Evolutionary conservation across 2,329 filamentous ascomycete genomes (phyloP).

Genomic region (Fusarium foetens): DNA sequence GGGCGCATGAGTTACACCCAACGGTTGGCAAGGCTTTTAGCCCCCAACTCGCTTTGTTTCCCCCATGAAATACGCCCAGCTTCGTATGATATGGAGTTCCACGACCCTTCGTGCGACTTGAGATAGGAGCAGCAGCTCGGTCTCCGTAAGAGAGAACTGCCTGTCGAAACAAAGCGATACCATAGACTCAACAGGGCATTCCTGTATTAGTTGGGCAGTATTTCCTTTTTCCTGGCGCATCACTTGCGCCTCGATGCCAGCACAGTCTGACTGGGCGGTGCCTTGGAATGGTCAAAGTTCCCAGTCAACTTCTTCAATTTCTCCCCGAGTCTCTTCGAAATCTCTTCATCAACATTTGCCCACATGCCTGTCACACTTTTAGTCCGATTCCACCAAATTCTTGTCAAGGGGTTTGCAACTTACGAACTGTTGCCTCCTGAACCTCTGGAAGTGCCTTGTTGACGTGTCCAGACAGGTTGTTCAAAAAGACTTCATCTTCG

Average conservation of each 20-base stretch:
- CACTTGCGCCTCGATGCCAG: background rate
- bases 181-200: background rate
- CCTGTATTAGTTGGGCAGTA: fast-evolving
- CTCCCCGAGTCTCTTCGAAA: fast-evolving
- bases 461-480: background rate
- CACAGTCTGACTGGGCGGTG: background rate
- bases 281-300: background rate
- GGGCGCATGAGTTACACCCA: background rate
- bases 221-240: no score
- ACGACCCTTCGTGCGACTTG: background rate
- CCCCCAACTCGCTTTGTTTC: fast-evolving
- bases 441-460: background rate
- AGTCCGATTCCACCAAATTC: background rate
- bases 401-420: background rate
- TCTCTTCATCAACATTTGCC: background rate
- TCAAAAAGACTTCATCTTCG: background rate
- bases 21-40: background rate
- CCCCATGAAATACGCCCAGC: no score
- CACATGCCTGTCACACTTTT: background rate
- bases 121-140: no score
- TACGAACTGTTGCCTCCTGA: background rate
- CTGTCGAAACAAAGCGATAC: fast-evolving
- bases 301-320: background rate
- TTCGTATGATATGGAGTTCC: fast-evolving
- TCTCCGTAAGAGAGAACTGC: fast-evolving